A percentile compares a stretch with the other conserved stretches of the same genome.
These are phyloP conservation scores for Colletotrichum tanaceti DNA, from an alignment of 2,329 filamentous ascomycete genomes.

Conservation along the genomic window DNA sequence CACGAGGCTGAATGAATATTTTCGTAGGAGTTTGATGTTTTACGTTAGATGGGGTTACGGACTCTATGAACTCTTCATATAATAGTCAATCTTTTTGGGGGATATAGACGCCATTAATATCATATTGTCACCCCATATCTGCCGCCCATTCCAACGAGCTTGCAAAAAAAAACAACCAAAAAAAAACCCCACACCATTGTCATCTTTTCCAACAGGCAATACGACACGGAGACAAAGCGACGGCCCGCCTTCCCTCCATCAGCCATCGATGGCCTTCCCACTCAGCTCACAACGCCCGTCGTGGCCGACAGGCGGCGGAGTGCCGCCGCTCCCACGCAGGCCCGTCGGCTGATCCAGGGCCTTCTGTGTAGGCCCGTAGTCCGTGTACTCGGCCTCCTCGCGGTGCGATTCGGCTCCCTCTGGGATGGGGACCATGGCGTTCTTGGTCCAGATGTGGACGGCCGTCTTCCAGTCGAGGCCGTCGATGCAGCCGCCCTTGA, in stretches of 20 bases:
- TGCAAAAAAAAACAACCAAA: too few relatives aligned
- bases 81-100: background rate
- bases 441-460: conserved; percentile 76
- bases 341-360: conserved; percentile 59
- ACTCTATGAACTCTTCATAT: background rate
- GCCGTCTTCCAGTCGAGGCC: conserved; percentile 70
- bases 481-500: conserved; percentile 76
- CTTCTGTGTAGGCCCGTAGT: conserved; percentile 59
- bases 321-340: conserved; percentile 50
- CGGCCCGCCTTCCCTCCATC: too few relatives aligned
- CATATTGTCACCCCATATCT: background rate
- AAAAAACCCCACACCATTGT: too few relatives aligned
- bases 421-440: conserved; percentile 75
- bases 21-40: too few relatives aligned
- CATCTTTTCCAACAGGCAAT: background rate
- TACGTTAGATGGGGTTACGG: background rate
- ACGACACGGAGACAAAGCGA: too few relatives aligned
- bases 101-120: conserved; percentile 10
- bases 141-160: background rate
- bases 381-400: conserved; percentile 61
- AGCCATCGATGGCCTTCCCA: background rate
- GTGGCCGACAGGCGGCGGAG: conserved; percentile 13
- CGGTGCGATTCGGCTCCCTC: conserved; percentile 69
- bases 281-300: conserved; percentile 48
- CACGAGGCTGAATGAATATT: background rate